A percentile compares a stretch with the other conserved stretches of the same genome.
These are phyloP conservation scores for Candolleomyces eurysporus DNA, from an alignment of 768 basidiomycete genomes.

Conservation along the genomic window DNA sequence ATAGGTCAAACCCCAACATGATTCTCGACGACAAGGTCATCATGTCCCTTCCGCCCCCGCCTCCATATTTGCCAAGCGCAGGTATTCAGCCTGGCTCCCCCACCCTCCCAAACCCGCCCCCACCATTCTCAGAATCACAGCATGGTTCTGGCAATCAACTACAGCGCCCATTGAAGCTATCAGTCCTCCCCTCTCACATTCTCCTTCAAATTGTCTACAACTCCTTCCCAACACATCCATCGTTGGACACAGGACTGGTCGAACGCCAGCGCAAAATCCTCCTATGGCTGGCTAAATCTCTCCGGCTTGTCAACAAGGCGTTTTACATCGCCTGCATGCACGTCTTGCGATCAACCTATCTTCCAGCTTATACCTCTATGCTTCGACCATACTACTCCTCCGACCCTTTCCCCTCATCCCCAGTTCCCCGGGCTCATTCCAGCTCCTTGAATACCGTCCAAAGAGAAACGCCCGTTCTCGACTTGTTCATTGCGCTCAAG, in stretches of 20 bases:
- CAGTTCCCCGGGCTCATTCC: slow-evolving; percentile 16
- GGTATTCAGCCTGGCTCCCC: slow-evolving; percentile 1
- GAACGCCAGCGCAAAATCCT: slow-evolving; percentile 64
- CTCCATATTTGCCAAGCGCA: background rate
- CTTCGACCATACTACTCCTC: slow-evolving; percentile 70
- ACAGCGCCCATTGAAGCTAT: slow-evolving; percentile 16
- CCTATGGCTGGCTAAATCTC: slow-evolving; percentile 63
- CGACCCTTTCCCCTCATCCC: slow-evolving; percentile 66
- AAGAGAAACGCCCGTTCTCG: slow-evolving; percentile 73
- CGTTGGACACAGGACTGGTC: slow-evolving; percentile 36
- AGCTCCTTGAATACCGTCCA: slow-evolving; percentile 46
- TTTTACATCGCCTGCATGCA: slow-evolving; percentile 84
- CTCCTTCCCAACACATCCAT: slow-evolving; percentile 51
- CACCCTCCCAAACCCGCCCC: slow-evolving; percentile 8
- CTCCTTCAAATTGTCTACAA: slow-evolving; percentile 68
- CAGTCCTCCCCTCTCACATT: slow-evolving; percentile 55
- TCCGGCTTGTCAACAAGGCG: slow-evolving; percentile 63
- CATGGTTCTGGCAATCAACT: slow-evolving; percentile 12
- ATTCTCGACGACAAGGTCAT: slow-evolving; percentile 37
- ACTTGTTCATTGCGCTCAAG: slow-evolving; percentile 78
- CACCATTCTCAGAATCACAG: slow-evolving; percentile 16
- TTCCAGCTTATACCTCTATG: slow-evolving; percentile 60
- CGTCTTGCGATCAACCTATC: slow-evolving; percentile 72
- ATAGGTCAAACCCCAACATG: slow-evolving; percentile 21
- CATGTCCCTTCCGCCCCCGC: slow-evolving; percentile 29